Evolutionary conservation across 2,329 filamentous ascomycete genomes (phyloP).

Genomic region (Fusarium humuli): DNA sequence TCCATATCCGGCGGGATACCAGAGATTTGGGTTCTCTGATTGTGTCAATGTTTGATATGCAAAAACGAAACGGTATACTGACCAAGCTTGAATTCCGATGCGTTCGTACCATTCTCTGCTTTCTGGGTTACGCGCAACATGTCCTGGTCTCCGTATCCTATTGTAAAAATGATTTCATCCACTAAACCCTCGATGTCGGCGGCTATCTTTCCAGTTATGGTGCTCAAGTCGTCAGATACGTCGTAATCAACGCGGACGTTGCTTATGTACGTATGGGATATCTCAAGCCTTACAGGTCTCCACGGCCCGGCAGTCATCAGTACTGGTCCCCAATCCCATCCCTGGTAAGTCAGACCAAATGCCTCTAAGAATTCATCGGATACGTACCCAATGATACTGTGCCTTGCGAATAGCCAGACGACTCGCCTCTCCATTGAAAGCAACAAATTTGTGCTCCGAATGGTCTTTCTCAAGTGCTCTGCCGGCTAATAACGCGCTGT

Average conservation of each 20-base stretch:
- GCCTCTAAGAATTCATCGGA: fast-evolving
- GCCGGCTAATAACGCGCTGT: conserved; percentile 1
- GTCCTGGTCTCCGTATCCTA: neutral
- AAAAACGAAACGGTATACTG: neutral
- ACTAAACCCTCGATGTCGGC: neutral
- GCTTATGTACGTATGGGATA: conserved; percentile 65
- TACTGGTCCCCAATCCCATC: conserved; percentile 78
- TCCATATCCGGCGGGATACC: conserved; percentile 22
- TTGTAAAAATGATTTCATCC: neutral
- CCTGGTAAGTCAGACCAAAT: conserved; percentile 39
- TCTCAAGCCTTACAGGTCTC: conserved; percentile 73
- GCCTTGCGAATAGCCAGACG: conserved; percentile 64
- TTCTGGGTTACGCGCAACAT: neutral
- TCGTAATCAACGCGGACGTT: conserved; percentile 61
- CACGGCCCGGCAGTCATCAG: conserved; percentile 73
- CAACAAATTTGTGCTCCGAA: conserved; percentile 3
- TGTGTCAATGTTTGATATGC: neutral
- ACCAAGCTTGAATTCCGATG: neutral
- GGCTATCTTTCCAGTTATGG: neutral
- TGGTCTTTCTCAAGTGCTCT: conserved; percentile 2
- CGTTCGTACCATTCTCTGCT: neutral
- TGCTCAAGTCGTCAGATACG: neutral
- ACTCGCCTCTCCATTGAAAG: conserved; percentile 50
- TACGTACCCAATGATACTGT: conserved; percentile 70
- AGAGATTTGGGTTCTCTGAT: neutral